phyloP scores from a whole-genome alignment of 2,329 filamentous ascomycete genomes.

The Xylaria sp. region DNA sequence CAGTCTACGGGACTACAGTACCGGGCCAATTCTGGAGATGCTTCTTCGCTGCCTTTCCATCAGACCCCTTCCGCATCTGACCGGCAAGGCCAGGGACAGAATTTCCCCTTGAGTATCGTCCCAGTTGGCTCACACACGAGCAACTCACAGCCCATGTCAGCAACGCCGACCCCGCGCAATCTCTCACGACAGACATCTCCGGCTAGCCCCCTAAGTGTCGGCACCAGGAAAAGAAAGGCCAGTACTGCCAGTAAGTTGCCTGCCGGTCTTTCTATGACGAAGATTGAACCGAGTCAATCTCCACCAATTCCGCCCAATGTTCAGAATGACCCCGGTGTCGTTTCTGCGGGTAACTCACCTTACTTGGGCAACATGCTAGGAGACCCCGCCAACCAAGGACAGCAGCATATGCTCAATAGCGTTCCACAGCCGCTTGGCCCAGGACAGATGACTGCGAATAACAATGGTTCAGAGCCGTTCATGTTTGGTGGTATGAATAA shows the following conservation, averaged over 20 bases:
- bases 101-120: constrained; percentile 36
- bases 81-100: constrained; percentile 53
- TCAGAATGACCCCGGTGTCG: constrained; percentile 27
- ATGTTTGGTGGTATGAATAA: constrained; percentile 52
- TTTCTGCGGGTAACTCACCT: constrained; percentile 45
- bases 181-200: constrained; percentile 73
- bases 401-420: constrained; percentile 24
- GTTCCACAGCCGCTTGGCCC: constrained; percentile 43
- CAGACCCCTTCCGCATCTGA: constrained; percentile 60
- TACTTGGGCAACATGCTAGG: constrained; percentile 44
- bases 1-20: constrained; percentile 12
- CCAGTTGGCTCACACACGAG: constrained; percentile 22
- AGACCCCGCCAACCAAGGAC: constrained; percentile 32
- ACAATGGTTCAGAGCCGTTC: constrained; percentile 44
- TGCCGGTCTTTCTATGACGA: constrained; percentile 73
- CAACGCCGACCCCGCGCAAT: constrained; percentile 48
- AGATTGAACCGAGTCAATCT: constrained; percentile 57
- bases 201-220: constrained; percentile 56
- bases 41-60: constrained; percentile 41
- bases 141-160: constrained; percentile 37
- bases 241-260: constrained; percentile 66
- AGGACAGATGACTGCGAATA: constrained; percentile 62
- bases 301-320: constrained; percentile 34
- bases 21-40: constrained; percentile 33
- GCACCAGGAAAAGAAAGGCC: constrained; percentile 76